Evolutionary conservation across 164 flowering plant species (phyloP).

Genomic region (Litsea cubeba): DNA sequence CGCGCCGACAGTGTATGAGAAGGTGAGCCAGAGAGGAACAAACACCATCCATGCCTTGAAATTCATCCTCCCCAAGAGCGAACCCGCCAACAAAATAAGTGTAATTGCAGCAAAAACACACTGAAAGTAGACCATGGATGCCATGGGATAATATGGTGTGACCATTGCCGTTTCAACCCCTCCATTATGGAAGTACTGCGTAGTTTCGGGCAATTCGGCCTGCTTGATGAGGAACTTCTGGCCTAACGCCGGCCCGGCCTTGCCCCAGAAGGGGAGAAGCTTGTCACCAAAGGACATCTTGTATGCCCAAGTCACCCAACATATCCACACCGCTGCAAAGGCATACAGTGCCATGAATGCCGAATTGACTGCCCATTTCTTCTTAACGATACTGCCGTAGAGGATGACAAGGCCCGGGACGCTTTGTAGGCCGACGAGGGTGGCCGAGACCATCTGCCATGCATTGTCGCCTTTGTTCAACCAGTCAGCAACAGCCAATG

Average conservation of each 20-base stretch:
- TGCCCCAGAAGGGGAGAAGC: slow-evolving; percentile 22
- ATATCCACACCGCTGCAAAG: slow-evolving; percentile 18
- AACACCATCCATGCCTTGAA: slow-evolving; percentile 21
- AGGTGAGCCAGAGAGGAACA: slow-evolving; percentile 21
- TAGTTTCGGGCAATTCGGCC: slow-evolving; percentile 13
- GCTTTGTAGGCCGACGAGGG: slow-evolving; percentile 19
- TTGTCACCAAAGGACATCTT: slow-evolving; percentile 18
- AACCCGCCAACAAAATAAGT: slow-evolving; percentile 14
- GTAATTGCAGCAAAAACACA: slow-evolving; percentile 21
- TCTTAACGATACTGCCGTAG: slow-evolving; percentile 21
- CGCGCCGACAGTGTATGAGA: slow-evolving; percentile 20
- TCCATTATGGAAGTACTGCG: slow-evolving; percentile 15
- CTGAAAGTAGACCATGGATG: slow-evolving; percentile 21
- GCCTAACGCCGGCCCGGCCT: slow-evolving; percentile 18
- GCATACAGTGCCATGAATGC: slow-evolving; percentile 25
- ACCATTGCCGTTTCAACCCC: slow-evolving; percentile 14
- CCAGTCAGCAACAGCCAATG: slow-evolving; percentile 17
- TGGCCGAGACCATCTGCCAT: slow-evolving; percentile 20
- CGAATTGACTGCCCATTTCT: slow-evolving; percentile 23
- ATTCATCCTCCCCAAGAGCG: slow-evolving; percentile 18
- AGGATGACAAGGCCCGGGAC: slow-evolving; percentile 19
- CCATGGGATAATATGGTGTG: slow-evolving; percentile 19
- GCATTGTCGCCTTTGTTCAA: slow-evolving; percentile 22
- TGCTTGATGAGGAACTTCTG: slow-evolving; percentile 18
- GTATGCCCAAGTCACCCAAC: slow-evolving; percentile 21